A percentile compares a stretch with the other conserved stretches of the same genome.
Evolutionary conservation across 164 flowering plant species (phyloP).

Genomic region (Buxus sempervirens): DNA sequence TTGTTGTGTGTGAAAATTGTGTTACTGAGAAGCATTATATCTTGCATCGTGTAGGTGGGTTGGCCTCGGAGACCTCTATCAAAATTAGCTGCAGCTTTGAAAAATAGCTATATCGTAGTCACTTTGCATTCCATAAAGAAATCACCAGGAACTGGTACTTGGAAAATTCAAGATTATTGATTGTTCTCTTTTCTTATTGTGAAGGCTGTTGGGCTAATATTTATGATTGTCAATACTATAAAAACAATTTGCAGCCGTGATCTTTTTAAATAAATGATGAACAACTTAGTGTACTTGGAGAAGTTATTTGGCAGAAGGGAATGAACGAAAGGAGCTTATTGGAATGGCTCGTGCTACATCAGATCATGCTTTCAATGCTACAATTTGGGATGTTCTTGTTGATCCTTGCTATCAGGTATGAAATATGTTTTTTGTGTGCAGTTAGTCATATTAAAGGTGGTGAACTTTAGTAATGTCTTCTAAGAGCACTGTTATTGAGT

Average conservation of each 20-base stretch:
- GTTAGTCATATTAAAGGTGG: too few relatives aligned
- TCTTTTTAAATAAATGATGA: conserved; percentile 40
- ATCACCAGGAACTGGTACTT: conserved; percentile 63
- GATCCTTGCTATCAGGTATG: conserved; percentile 91
- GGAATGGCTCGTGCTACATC: conserved; percentile 99
- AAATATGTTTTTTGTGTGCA: neutral
- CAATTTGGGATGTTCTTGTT: conserved; percentile 97
- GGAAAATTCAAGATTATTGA: conserved; percentile 2
- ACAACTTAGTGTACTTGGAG: conserved; percentile 78
- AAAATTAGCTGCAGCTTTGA: conserved; percentile 82
- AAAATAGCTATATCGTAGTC: conserved; percentile 95
- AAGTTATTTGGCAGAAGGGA: conserved; percentile 87
- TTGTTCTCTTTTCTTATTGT: neutral
- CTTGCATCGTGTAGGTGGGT: conserved; percentile 62
- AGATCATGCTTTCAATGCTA: conserved; percentile 97
- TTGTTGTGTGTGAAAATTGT: too few relatives aligned
- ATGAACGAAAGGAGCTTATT: conserved; percentile 68
- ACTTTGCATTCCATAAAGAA: conserved; percentile 66
- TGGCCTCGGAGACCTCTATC: conserved; percentile 94
- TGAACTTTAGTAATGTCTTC: too few relatives aligned
- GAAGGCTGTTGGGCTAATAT: conserved; percentile 11
- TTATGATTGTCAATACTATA: conserved; percentile 9
- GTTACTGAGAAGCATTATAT: conserved; percentile 6
- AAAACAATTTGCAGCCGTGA: conserved; percentile 24
- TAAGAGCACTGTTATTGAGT: too few relatives aligned